Percentiles rank a stretch among this genome's conserved stretches.
phyloP scores from a whole-genome alignment of 1,284 basidiomycete species.

The Fomitopsis palustris region DNA sequence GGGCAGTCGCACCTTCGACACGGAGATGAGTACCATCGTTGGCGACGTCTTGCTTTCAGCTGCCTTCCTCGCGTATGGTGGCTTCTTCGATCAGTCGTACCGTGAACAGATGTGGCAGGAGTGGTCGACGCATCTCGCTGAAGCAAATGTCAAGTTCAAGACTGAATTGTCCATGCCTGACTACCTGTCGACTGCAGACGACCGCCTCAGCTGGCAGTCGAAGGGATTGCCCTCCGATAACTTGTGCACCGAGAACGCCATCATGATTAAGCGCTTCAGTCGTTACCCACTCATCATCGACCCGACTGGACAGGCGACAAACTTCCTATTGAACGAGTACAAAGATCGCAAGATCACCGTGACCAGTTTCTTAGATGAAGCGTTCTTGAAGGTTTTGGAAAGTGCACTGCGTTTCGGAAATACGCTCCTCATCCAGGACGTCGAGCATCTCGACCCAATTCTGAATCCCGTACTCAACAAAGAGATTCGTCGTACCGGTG shows the following conservation, averaged over 20 bases:
- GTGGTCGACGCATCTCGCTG: slow-evolving; percentile 87
- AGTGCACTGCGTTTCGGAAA: slow-evolving; percentile 99
- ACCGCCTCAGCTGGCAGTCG: slow-evolving; percentile 94
- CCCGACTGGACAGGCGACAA: slow-evolving; percentile 97
- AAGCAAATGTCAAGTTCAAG: slow-evolving; percentile 94
- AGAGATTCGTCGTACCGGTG: slow-evolving; percentile 93
- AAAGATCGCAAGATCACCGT: slow-evolving; percentile 96
- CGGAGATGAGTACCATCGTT: slow-evolving; percentile 98
- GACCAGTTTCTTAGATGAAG: slow-evolving; percentile 97
- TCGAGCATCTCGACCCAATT: slow-evolving; percentile 97
- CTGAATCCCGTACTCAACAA: slow-evolving; percentile 97
- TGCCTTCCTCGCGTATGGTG: slow-evolving; percentile 95
- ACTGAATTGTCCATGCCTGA: slow-evolving; percentile 90
- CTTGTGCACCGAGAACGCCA: slow-evolving; percentile 96
- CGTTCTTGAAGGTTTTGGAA: slow-evolving; percentile 98
- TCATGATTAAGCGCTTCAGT: slow-evolving; percentile 98
- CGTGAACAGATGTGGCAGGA: slow-evolving; percentile 97
- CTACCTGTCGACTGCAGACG: slow-evolving; percentile 96
- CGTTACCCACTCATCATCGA: slow-evolving; percentile 98
- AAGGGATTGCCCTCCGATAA: slow-evolving; percentile 94
- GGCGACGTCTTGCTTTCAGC: slow-evolving; percentile 96
- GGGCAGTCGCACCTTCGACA: slow-evolving; percentile 94
- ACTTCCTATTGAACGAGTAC: slow-evolving; percentile 94
- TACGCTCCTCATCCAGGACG: slow-evolving; percentile 95
- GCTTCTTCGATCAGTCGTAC: slow-evolving; percentile 99